Evolutionary conservation across 1,139 yeast species (phyloP), one percentile per base, ranked within the genome.

Genomic region (Scheffersomyces lignicola): DNA sequence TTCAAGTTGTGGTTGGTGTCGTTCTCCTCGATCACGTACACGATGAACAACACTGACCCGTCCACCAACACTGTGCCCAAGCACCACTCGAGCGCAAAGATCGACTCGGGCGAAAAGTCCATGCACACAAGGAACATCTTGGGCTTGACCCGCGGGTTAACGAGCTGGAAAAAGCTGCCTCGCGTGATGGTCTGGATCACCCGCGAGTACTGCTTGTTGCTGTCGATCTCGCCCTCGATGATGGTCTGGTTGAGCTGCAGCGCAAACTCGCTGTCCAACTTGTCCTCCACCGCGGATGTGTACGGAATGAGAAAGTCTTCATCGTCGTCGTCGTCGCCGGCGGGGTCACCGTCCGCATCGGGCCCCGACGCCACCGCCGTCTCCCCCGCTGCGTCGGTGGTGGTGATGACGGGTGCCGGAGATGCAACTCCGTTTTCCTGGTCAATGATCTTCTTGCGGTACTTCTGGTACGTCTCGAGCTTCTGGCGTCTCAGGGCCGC

Each of bases 81-180:
- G 31, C 90, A 78, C 88, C 96, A 90, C 51, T 88, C 95, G 29
- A 90, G 69, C 0, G 97, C 95, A 58, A 85, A 87, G 24, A 76
- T 73, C 3, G 96, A 83, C 51, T 88, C 97, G 1, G 90, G 88
- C 2, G 92, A 83, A 49, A 86, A 75, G 54, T 87, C 96, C 65
- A 85, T 78, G 52, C 92, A 86, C 22, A 85, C 74, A 37, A 87
- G 66, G 58, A 81, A 87, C 58, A 85, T 76, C 54, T 80, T 83
- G 28, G 86, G 85, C 42, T 71, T 69, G 29, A 70, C 60, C 38
- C 65, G 65, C n/a, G 73, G 71, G 37, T 67, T 64, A 30, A 74
- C 60, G 17, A 78, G 63, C 44, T 77, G 78, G 52, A 79, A 79
- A 44, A 80, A 77, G 43, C 77, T 75, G 6, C 92, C 92, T 43